Conservation (phyloP, 2,329 filamentous ascomycete genomes). For the Blastomyces gilchristii region DNA sequence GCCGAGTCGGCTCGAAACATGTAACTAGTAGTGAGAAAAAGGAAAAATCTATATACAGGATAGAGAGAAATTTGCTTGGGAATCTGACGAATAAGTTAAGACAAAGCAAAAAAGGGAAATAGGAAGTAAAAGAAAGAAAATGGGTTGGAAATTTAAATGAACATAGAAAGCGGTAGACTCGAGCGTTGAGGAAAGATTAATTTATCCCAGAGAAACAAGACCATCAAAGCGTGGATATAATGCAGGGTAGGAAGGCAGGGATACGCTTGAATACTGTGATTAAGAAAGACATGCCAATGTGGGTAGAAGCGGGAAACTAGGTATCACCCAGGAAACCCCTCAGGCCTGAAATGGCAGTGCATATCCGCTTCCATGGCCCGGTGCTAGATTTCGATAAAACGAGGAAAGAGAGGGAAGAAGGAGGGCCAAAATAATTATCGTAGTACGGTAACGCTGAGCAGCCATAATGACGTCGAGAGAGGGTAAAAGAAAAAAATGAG, state of each 20-base stretch:
- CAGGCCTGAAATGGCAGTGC: background rate
- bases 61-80: background rate
- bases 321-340: background rate
- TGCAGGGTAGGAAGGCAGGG: background rate
- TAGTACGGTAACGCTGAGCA: background rate
- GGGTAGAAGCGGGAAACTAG: background rate
- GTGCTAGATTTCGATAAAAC: background rate
- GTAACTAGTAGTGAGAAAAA: background rate
- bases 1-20: background rate
- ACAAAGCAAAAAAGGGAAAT: background rate
- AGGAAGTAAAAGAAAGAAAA: background rate
- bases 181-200: background rate
- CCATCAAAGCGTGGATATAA: too few species aligned
- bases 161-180: background rate
- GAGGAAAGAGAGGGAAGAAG: background rate
- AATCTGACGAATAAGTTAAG: background rate
- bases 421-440: background rate
- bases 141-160: background rate
- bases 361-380: background rate
- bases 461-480: background rate
- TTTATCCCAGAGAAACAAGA: background rate
- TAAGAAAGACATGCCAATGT: background rate
- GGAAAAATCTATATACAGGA: conserved; percentile 2
- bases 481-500: background rate
- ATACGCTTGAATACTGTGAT: background rate